These are phyloP conservation scores for Cokeromyces recurvatus DNA, from an alignment of 371 early-diverging fungal genomes.

Conservation along the genomic window DNA sequence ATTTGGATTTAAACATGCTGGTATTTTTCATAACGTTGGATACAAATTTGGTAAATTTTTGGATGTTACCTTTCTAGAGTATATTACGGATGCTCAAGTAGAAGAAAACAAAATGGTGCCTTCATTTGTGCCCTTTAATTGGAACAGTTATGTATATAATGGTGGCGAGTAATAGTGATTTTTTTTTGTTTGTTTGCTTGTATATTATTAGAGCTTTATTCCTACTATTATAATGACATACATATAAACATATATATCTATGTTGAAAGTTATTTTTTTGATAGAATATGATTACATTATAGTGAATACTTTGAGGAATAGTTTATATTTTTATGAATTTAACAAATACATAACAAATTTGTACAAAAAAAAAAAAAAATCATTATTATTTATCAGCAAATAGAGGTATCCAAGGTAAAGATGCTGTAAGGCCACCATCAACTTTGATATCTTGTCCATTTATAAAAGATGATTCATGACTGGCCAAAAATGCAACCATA, in stretches of 20 bases:
- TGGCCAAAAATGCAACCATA: slow-evolving; percentile 44
- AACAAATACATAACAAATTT: no score
- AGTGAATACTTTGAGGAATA: no score
- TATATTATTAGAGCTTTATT: no score
- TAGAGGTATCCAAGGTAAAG: slow-evolving; percentile 26
- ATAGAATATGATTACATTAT: no score
- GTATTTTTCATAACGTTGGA: slow-evolving; percentile 31
- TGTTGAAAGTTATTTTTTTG: no score
- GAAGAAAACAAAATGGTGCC: slow-evolving; percentile 12
- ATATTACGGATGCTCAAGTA: slow-evolving; percentile 17
- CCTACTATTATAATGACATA: no score
- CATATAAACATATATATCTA: no score
- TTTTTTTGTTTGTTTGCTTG: no score
- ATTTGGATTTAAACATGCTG: slow-evolving; percentile 30
- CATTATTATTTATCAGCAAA: neutral
- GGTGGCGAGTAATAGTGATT: slow-evolving; percentile 1
- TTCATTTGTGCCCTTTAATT: slow-evolving; percentile 26
- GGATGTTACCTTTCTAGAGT: slow-evolving; percentile 37
- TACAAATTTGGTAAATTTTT: slow-evolving; percentile 43
- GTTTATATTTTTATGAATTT: no score
- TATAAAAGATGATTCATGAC: slow-evolving; percentile 44
- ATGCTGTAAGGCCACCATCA: slow-evolving; percentile 45
- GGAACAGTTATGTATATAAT: slow-evolving; percentile 24
- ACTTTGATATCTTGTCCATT: slow-evolving; percentile 46
- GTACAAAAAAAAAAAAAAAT: no score